Evolutionary conservation across 371 early-diverging fungal genomes (phyloP).

Genomic region (Lichtheimia ornata): DNA sequence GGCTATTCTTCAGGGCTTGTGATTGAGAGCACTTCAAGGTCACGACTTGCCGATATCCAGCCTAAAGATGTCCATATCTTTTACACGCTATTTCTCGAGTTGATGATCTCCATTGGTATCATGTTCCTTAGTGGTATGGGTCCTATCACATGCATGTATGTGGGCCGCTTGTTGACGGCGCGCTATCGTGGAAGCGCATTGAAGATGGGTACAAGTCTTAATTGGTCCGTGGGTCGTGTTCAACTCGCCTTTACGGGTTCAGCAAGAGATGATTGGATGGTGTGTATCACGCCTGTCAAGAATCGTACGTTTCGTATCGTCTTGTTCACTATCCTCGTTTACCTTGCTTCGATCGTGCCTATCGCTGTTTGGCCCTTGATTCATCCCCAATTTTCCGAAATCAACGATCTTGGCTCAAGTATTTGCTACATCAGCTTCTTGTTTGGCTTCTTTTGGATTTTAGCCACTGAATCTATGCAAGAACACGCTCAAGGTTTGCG

Average conservation of each 20-base stretch:
- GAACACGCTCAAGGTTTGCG: neutral
- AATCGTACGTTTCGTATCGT: neutral
- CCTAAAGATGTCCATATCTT: neutral
- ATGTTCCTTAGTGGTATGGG: neutral
- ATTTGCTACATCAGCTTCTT: neutral
- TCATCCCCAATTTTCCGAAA: neutral
- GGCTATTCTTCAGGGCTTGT: neutral
- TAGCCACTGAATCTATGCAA: neutral
- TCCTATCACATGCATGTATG: neutral
- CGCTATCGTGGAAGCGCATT: neutral
- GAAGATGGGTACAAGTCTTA: neutral
- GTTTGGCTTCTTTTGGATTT: neutral
- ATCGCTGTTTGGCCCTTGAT: neutral
- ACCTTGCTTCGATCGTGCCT: neutral
- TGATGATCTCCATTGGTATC: neutral
- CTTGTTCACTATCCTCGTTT: neutral
- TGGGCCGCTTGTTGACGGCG: neutral
- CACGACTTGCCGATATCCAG: neutral
- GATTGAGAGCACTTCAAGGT: neutral
- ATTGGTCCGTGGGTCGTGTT: neutral
- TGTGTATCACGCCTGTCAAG: neutral
- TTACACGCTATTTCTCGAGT: neutral
- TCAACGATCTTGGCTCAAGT: neutral
- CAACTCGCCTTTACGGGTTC: neutral
- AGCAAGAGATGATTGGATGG: conserved; percentile 4